Base-by-base conservation (phyloP, 1,139 yeast species). In the Pichia sp. region DNA sequence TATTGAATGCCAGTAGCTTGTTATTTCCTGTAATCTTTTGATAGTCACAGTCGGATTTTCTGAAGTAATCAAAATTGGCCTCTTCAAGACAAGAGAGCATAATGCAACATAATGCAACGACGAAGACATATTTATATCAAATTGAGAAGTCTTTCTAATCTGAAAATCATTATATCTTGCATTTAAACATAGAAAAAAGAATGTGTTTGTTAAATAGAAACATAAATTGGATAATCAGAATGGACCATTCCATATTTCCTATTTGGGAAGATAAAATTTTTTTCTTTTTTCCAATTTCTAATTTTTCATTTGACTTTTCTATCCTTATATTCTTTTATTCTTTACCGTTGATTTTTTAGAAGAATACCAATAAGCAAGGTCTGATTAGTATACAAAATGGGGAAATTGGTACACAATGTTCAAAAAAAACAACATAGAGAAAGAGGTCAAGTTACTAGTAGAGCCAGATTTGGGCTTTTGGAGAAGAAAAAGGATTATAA, bases 371-470 rank as follows among this genome's bases (percentile, higher is more conserved):
- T 16, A 16, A 16, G 16, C 16, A 16, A 16, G 16, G 16, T 16
- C 16, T 16, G 16, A 16, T 16, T 16, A 16, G 16, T 16, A 16
- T 6, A 4, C 34, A 63, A 39, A 28, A 87, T 87, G 95, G 86
- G 85, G 35, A 82, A 82, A 52, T 67, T 85, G 39, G 92, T 84
- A 22, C 97, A 89, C 64, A 85, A 86, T 62, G 81, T 90, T 30
- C 97, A 92, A 66, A 92, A 92, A 70, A 92, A 87, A 60, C 97
- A 92, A 71, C 98, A 92, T 59, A 72, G 89, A 53, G 98, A 92
- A 68, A 78, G 98, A 59, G 78, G 96, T 9, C 98, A 92, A 65
- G 83, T 89, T 3, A 70, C 70, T 40, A 81, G 78, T 41, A 74
- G 98, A 49, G 72, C 78, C 57, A 76, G 75, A 60, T 81, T 74